Percentiles rank a stretch among this genome's conserved stretches.
Conservation (phyloP, 2,329 filamentous ascomycete species). For the Coleophoma cylindrospora region DNA sequence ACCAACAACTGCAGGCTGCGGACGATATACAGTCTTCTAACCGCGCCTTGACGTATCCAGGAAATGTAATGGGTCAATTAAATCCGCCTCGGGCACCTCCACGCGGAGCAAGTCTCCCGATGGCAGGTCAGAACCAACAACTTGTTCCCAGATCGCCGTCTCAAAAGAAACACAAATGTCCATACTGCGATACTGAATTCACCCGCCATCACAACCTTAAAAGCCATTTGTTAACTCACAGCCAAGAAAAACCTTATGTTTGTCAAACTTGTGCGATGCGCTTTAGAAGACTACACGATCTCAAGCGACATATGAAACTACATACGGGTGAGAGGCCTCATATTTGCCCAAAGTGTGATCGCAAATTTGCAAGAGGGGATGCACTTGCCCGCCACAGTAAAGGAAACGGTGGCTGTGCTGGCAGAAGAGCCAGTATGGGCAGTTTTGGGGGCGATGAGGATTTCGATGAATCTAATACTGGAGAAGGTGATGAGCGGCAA, state of each 20-base stretch:
- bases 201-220: conserved; percentile 97
- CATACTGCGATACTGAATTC: conserved; percentile 94
- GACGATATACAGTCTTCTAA: conserved; percentile 17
- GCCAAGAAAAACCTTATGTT: conserved; percentile 95
- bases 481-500: conserved; percentile 47
- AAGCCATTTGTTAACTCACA: conserved; percentile 94
- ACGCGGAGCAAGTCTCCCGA: conserved; percentile 53
- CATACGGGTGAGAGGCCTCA: conserved; percentile 96
- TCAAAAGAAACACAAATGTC: conserved; percentile 91
- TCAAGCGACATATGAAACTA: conserved; percentile 94
- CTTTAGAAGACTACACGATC: conserved; percentile 86
- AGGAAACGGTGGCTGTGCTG: conserved; percentile 91
- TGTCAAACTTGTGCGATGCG: conserved; percentile 91
- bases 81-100: conserved; percentile 25
- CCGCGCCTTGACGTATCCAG: conserved; percentile 24
- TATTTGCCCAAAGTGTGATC: conserved; percentile 88
- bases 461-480: conserved; percentile 48
- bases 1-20: conserved; percentile 15
- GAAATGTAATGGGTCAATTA: conserved; percentile 20
- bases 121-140: conserved; percentile 40
- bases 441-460: conserved; percentile 76
- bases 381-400: conserved; percentile 93
- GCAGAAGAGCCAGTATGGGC: conserved; percentile 79
- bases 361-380: conserved; percentile 92
- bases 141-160: conserved; percentile 62